phyloP scores from a whole-genome alignment of 2,329 filamentous ascomycete species.

The Penicillium polonicum region DNA sequence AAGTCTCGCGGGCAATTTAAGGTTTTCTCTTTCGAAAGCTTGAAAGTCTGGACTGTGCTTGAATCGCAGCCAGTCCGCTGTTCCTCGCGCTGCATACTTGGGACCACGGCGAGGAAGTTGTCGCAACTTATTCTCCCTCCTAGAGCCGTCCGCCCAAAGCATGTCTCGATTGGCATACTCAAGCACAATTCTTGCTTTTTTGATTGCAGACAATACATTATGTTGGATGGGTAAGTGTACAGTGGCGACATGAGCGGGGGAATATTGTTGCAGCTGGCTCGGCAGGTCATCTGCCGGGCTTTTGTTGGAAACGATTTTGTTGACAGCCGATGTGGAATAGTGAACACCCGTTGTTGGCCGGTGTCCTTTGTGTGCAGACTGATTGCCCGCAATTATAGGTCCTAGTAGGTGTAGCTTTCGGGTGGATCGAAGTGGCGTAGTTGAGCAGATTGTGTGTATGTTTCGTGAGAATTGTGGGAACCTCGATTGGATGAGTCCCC shows the following conservation, averaged over 20 bases:
- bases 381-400: background rate
- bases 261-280: background rate
- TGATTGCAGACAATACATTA: background rate
- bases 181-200: background rate
- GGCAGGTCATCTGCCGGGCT: background rate
- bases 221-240: background rate
- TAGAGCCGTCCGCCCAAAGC: background rate
- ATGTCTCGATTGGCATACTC: background rate
- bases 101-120: background rate
- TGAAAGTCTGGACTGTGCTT: background rate
- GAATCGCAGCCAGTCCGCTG: background rate
- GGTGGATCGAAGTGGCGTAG: background rate
- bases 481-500: background rate
- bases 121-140: background rate
- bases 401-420: background rate
- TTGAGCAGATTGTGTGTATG: conserved; percentile 3
- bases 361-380: background rate
- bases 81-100: background rate
- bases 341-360: background rate
- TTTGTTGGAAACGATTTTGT: background rate
- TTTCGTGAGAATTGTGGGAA: conserved; percentile 1
- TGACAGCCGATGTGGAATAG: background rate
- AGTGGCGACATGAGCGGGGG: background rate
- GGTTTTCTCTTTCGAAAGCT: background rate
- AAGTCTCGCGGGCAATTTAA: conserved; percentile 43